phyloP scores from a whole-genome alignment of 495 filamentous ascomycete species.

The Neurospora sp. region DNA sequence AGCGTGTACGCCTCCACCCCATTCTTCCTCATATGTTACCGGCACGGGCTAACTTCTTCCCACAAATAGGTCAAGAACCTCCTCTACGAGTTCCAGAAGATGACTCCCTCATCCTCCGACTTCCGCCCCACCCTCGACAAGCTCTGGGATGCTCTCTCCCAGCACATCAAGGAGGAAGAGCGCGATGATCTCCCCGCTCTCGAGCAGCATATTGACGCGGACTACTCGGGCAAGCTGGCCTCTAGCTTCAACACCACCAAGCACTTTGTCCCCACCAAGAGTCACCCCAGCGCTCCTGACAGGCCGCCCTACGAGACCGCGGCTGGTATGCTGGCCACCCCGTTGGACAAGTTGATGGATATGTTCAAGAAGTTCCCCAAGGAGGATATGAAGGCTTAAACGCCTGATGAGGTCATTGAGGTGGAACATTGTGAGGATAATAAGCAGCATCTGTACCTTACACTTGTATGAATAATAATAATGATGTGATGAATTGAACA shows the following conservation, averaged over 20 bases:
- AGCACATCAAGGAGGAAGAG: slow-evolving; percentile 57
- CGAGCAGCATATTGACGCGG: slow-evolving; percentile 34
- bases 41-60: background rate
- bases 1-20: slow-evolving; percentile 26
- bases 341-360: slow-evolving; percentile 42
- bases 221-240: slow-evolving; percentile 35
- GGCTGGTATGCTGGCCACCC: slow-evolving; percentile 38
- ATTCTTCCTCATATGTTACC: background rate
- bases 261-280: slow-evolving; percentile 48
- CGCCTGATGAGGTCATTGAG: background rate
- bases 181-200: slow-evolving; percentile 44
- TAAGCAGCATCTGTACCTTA: background rate
- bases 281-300: slow-evolving; percentile 43
- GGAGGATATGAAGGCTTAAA: background rate
- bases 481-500: background rate
- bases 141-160: slow-evolving; percentile 40
- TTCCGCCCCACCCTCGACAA: slow-evolving; percentile 43
- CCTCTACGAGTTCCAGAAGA: slow-evolving; percentile 51
- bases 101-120: slow-evolving; percentile 33
- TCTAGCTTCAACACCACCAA: slow-evolving; percentile 49
- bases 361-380: slow-evolving; percentile 39
- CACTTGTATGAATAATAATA: background rate
- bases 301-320: slow-evolving; percentile 43
- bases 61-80: slow-evolving; percentile 47
- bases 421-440: background rate